A percentile compares a stretch with the other conserved stretches of the same genome.
Evolutionary conservation across 495 filamentous ascomycete species (phyloP).

Genomic region (Melanomma pulvis-pyrius): DNA sequence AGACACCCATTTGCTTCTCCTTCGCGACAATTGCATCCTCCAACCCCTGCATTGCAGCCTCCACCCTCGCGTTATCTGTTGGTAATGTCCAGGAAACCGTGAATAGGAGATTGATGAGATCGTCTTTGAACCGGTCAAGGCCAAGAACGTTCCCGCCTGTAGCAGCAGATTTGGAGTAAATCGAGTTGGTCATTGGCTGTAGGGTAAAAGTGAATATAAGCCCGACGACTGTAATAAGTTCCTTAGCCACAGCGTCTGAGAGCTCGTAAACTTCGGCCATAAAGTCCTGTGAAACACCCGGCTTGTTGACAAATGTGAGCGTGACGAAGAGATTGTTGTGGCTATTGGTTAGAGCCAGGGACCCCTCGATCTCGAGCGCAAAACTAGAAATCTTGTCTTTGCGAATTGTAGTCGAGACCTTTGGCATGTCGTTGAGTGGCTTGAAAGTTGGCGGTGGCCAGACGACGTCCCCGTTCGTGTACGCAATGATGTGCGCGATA

Average conservation of each 20-base stretch:
- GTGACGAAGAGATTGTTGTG: slow-evolving; percentile 36
- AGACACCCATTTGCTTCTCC: slow-evolving; percentile 30
- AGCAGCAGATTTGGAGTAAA: slow-evolving; percentile 41
- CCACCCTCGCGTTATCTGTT: slow-evolving; percentile 45
- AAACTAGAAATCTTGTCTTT: slow-evolving; percentile 29
- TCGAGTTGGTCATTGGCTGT: slow-evolving; percentile 41
- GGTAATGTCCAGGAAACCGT: slow-evolving; percentile 41
- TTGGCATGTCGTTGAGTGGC: slow-evolving; percentile 23
- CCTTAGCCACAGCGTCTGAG: slow-evolving; percentile 36
- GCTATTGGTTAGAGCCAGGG: slow-evolving; percentile 19
- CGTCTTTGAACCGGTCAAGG: slow-evolving; percentile 32
- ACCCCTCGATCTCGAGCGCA: slow-evolving; percentile 26
- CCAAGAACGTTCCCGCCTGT: slow-evolving; percentile 45
- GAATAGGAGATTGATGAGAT: slow-evolving; percentile 43
- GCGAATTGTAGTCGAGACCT: slow-evolving; percentile 28
- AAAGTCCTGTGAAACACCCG: slow-evolving; percentile 33
- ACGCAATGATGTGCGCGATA: slow-evolving; percentile 22
- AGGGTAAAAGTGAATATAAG: slow-evolving; percentile 40
- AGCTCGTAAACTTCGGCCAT: slow-evolving; percentile 40
- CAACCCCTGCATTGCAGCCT: slow-evolving; percentile 39
- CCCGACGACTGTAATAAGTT: slow-evolving; percentile 31
- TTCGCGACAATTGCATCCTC: slow-evolving; percentile 27
- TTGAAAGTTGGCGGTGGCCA: slow-evolving; percentile 26
- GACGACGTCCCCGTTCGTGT: slow-evolving; percentile 23
- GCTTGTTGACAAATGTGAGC: slow-evolving; percentile 31